Evolutionary conservation across 768 basidiomycete species (phyloP).

Genomic region (Kwoniella dendrophila): DNA sequence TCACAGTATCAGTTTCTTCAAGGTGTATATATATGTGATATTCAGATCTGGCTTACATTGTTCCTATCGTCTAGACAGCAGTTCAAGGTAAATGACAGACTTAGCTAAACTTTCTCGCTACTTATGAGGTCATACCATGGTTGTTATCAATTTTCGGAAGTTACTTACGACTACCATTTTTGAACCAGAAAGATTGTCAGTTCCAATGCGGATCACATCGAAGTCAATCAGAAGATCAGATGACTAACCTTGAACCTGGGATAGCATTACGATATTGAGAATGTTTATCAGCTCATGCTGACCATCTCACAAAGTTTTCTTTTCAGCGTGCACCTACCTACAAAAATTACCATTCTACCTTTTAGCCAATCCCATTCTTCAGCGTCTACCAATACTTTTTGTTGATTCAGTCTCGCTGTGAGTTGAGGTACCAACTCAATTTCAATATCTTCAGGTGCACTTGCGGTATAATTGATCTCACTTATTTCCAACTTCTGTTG

Average conservation of each 20-base stretch:
- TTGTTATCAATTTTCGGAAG: too few relatives aligned
- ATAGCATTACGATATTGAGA: not conserved
- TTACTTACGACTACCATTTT: too few relatives aligned
- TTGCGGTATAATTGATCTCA: not conserved
- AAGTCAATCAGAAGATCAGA: not conserved
- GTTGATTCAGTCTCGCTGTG: slow-evolving; percentile 11
- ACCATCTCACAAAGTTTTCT: too few relatives aligned
- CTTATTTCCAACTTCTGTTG: not conserved
- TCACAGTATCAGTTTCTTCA: not conserved
- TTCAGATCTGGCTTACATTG: not conserved
- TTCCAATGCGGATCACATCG: too few relatives aligned
- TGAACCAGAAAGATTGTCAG: too few relatives aligned
- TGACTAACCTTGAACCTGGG: slow-evolving; percentile 3
- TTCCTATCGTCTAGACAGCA: not conserved
- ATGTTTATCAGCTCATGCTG: not conserved
- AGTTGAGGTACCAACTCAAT: not conserved
- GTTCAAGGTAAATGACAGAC: too few relatives aligned
- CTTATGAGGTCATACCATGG: too few relatives aligned
- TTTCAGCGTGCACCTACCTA: slow-evolving; percentile 34
- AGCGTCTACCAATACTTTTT: slow-evolving; percentile 13
- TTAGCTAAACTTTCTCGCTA: too few relatives aligned
- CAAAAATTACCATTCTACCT: slow-evolving; percentile 22
- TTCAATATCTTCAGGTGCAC: not conserved
- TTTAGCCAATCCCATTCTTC: slow-evolving; percentile 20
- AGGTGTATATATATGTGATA: not conserved